Base-by-base conservation (phyloP, 495 filamentous ascomycete species). In the Neurospora sp. region DNA sequence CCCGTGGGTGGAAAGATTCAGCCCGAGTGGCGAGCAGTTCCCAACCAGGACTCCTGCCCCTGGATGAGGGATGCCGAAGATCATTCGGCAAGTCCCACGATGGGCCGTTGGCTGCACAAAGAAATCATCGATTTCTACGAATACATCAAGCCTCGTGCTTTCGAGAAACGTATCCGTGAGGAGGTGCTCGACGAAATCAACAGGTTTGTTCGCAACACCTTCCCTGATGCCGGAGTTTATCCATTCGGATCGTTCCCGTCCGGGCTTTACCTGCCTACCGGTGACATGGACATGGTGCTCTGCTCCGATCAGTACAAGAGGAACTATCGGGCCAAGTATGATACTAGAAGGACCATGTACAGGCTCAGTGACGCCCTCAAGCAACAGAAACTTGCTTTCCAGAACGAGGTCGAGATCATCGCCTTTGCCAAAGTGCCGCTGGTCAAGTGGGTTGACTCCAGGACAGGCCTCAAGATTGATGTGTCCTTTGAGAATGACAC, bases 221-320 rank as follows among this genome's bases (percentile, higher is more conserved):
- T 88, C 75, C 77, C 82, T 5, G 86, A 88, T 46, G 86, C 89
- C 31, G 84, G 90, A 46, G 80, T 98, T 2, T 84, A 86, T 23
- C 85, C 90, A 11, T 99, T 98, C 81, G 96, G 96, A 18, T 98
- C 96, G 0, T 99, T 94, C 76, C 92, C 93, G 16, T 93, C 93
- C 10, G 93, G 93, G 0, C 84, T 98, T 14, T 98, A 97, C 78
- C 87, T 99, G 5, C 96, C 96, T 0, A 96, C 90, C 1, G 92
- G 90, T 5, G 96, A 99, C 81, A 94, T 99, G 86, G 96, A 99
- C 80, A 83, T 98, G 41, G 95, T 96, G 4, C 83, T 94, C n/a
- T 85, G 94, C 41, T 96, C 94, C 0, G 78, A 87, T 0, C 78
- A 77, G n/a, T 94, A 88, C 77, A 80, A 85, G 10, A 76, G 81